phyloP scores from a whole-genome alignment of 192 early-diverging fungal genomes.

The Neocallimastix lanati region DNA sequence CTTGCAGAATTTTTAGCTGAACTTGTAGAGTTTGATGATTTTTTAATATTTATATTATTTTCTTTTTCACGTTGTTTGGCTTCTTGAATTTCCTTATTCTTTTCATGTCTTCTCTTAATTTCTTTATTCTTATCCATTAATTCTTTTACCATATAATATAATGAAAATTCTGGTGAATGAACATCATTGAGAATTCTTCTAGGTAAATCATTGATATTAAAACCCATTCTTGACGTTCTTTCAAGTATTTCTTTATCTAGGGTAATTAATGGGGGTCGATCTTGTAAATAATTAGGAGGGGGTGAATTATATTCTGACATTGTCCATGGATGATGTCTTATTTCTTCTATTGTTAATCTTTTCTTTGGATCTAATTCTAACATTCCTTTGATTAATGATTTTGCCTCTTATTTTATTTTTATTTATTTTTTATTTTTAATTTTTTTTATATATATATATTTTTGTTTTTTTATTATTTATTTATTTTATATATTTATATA shows the following conservation, averaged over 20 bases:
- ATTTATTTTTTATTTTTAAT: too few species aligned
- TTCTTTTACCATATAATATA: background rate
- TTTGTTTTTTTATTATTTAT: too few species aligned
- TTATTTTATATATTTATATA: too few species aligned
- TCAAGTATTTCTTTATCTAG: background rate
- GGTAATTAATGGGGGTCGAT: background rate
- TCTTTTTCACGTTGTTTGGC: background rate
- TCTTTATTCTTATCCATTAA: background rate
- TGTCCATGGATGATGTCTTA: background rate
- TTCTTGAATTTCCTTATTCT: background rate
- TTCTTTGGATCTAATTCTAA: background rate
- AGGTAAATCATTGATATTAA: background rate
- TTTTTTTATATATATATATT: too few species aligned
- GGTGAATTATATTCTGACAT: background rate
- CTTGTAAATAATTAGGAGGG: background rate
- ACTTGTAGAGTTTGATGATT: background rate
- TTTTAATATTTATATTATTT: background rate
- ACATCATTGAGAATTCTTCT: background rate
- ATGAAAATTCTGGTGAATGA: background rate
- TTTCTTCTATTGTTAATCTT: background rate
- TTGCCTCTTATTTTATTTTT: background rate
- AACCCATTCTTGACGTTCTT: background rate
- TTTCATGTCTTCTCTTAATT: background rate
- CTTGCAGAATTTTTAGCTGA: too few species aligned
- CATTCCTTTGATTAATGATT: background rate